Evolutionary conservation across 257 asterid genomes (phyloP).

Genomic region (Eucommia ulmoides): DNA sequence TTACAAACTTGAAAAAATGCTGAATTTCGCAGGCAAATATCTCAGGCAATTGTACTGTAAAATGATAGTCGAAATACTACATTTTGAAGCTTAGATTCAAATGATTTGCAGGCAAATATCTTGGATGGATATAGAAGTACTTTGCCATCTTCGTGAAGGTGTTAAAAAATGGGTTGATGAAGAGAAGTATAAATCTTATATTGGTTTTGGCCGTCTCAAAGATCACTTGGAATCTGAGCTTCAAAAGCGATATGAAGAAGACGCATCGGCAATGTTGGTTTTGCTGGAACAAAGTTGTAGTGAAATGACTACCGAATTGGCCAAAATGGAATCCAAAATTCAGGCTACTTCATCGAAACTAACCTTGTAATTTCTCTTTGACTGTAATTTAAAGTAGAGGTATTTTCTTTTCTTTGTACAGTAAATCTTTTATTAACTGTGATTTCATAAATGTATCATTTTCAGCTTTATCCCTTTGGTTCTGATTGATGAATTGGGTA

Average conservation of each 20-base stretch:
- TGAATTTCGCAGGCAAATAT: too few species aligned
- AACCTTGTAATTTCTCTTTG: too few species aligned
- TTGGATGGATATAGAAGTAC: constrained; percentile 67
- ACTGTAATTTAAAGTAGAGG: too few species aligned
- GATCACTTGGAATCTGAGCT: constrained; percentile 89
- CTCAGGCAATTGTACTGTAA: too few species aligned
- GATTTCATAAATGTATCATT: too few species aligned
- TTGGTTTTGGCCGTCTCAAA: constrained; percentile 78
- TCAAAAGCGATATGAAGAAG: constrained; percentile 87
- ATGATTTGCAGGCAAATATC: constrained; percentile 88
- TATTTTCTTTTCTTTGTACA: too few species aligned
- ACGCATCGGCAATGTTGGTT: constrained; percentile 85
- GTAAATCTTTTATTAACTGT: too few species aligned
- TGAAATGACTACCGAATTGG: constrained; percentile 63
- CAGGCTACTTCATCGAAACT: constrained; percentile 77
- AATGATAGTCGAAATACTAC: too few species aligned
- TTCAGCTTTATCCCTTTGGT: too few species aligned
- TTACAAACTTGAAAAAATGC: too few species aligned
- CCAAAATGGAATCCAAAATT: constrained; percentile 57
- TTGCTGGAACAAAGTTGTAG: constrained; percentile 80
- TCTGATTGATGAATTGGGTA: too few species aligned
- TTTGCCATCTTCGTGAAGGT: constrained; percentile 53
- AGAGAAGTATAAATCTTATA: constrained; percentile 66
- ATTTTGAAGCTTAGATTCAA: too few species aligned
- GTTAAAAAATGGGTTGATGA: constrained; percentile 89